Base-by-base conservation (phyloP, 306 rosid genomes). In the Fragaria iinumae region DNA sequence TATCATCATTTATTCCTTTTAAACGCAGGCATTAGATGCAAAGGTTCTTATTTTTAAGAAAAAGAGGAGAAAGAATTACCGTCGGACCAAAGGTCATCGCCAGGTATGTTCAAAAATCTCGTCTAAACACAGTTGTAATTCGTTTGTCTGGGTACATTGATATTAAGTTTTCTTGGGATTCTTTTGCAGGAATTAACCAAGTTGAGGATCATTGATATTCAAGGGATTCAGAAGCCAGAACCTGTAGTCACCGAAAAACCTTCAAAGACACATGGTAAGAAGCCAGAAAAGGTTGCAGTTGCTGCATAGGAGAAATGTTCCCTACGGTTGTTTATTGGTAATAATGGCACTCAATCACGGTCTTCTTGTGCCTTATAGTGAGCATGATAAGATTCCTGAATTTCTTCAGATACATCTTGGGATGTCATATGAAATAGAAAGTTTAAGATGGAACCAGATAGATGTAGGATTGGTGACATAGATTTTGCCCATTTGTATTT, bases 51-150 rank as follows among this genome's bases (percentile, higher is more conserved):
- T 92, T 76, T 94, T 94, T 69, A 94, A 94, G 93, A 94, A 94
- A 86, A 92, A 94, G 89, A 90, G 96, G 82, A 89, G 98, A 80
- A 94, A 94, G 93, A 94, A 92, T 80, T 94, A 92, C 80, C 88
- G 97, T 44, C 84, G 96, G 85, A 81, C 89, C 78, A 90, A 88
- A 82, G 98, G 97, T 39, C 98, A 91, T 79, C 93, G 96, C 70
- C 98, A 90, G 97, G 95, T 94, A 74, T 18, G 80, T 78, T 79
- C 47, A 52, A 52, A 82, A 79, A 72, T 21, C 67, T 74, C 41
- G 57, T 49, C 55, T 41, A 36, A 76, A 32, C 34, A 18, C 4
- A 39, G 43, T 47, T 57, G 3, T 63, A 32, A 55, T 68, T 63
- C 80, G 34, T 39, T 75, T 11, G 69, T 67, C 65, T 27, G 43